Conservation (phyloP, 208 protist species). For the Leishmania aethiopica region DNA sequence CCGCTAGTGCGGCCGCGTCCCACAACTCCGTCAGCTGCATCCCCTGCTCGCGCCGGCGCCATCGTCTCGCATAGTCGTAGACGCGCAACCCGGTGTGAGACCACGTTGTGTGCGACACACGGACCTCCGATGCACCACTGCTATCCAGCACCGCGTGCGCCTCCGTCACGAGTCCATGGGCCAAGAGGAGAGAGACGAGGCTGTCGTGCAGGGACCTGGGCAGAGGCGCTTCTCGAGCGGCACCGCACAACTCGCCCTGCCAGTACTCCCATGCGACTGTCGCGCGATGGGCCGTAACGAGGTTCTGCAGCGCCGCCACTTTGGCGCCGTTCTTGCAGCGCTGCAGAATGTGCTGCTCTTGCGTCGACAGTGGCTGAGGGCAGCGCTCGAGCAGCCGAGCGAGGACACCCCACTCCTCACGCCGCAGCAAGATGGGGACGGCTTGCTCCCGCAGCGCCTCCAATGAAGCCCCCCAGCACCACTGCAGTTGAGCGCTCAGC, state of each 20-base stretch:
- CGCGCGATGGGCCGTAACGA: conserved; percentile 7
- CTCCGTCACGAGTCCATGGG: conserved; percentile 9
- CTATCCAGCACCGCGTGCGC: conserved; percentile 7
- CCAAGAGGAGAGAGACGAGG: conserved; percentile 21
- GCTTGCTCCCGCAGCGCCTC: conserved; percentile 25
- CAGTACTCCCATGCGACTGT: conserved; percentile 13
- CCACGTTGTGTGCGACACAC: background rate
- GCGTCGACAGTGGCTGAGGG: conserved; percentile 20
- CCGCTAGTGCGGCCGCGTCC: conserved; percentile 13
- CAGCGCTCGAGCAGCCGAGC: conserved; percentile 9
- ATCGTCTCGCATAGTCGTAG: conserved; percentile 7
- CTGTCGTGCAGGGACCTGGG: conserved; percentile 8
- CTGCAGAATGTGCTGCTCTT: conserved; percentile 11
- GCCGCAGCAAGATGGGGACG: conserved; percentile 15
- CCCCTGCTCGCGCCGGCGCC: background rate
- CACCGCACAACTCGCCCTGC: background rate
- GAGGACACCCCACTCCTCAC: conserved; percentile 12
- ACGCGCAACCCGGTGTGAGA: conserved; percentile 7
- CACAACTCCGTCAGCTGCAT: conserved; percentile 19
- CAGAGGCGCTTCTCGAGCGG: background rate
- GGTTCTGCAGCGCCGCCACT: conserved; percentile 1
- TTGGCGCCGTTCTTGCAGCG: conserved; percentile 3
- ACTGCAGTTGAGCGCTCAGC: conserved; percentile 28
- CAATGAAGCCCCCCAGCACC: conserved; percentile 22
- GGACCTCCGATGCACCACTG: background rate